phyloP scores from a whole-genome alignment of 2,329 filamentous ascomycete species.

The Epichloe typhina region DNA sequence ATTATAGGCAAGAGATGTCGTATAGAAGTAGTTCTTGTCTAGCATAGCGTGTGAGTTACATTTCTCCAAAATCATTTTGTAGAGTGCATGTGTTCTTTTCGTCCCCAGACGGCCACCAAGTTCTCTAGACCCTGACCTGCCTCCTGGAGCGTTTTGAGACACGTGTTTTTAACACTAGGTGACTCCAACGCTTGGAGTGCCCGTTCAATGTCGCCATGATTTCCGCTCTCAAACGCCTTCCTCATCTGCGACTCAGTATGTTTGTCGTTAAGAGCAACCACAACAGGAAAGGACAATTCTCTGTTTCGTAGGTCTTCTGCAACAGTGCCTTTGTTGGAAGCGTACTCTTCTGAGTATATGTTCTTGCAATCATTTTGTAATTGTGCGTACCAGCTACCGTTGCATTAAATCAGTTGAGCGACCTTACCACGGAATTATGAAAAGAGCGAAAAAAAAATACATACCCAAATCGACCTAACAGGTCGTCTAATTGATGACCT shows the following conservation, averaged over 20 bases:
- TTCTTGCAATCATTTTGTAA: slow-evolving; percentile 10
- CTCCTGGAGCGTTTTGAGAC: slow-evolving; percentile 7
- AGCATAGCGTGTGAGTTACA: not conserved
- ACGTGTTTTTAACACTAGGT: slow-evolving; percentile 3
- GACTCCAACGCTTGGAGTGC: slow-evolving; percentile 6
- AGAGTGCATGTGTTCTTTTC: slow-evolving; percentile 5
- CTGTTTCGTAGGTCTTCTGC: slow-evolving; percentile 9
- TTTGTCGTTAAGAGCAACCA: slow-evolving; percentile 7
- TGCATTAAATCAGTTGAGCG: not conserved
- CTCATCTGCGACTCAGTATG: not conserved
- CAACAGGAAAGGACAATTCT: slow-evolving; percentile 7
- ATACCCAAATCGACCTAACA: slow-evolving; percentile 8
- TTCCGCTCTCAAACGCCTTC: slow-evolving; percentile 2
- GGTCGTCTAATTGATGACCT: slow-evolving; percentile 5
- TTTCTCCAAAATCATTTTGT: not conserved
- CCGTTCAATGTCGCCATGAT: slow-evolving; percentile 2
- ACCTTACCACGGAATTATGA: not conserved
- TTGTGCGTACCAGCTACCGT: slow-evolving; percentile 7
- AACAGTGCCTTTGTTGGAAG: slow-evolving; percentile 7
- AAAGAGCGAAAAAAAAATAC: not conserved
- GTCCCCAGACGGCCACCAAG: slow-evolving; percentile 7
- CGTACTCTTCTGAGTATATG: slow-evolving; percentile 8
- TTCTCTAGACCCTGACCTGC: slow-evolving; percentile 6
- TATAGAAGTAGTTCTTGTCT: not conserved
- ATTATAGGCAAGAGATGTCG: not conserved